A percentile compares a stretch with the other conserved stretches of the same genome.
Evolutionary conservation across 1,284 basidiomycete genomes (phyloP).

Genomic region (Phellinidium pouzarii): DNA sequence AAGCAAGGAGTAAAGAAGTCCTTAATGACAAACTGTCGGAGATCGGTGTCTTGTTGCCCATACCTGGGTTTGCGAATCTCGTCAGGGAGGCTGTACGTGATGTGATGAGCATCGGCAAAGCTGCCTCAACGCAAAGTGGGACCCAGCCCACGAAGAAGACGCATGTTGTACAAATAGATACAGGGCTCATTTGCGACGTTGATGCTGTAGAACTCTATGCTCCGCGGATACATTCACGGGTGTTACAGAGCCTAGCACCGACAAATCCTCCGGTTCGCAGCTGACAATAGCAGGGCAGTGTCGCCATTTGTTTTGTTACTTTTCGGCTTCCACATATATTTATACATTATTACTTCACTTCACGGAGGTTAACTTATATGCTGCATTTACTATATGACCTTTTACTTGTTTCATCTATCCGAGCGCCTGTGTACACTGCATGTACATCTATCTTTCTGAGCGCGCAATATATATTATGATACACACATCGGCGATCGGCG

Average conservation of each 20-base stretch:
- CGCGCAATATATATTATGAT: too few relatives aligned
- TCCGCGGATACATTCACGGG: conserved; percentile 7
- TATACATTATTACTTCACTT: conserved; percentile 4
- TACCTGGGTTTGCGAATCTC: conserved; percentile 51
- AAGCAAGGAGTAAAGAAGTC: not conserved
- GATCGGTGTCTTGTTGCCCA: conserved; percentile 44
- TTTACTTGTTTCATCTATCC: too few relatives aligned
- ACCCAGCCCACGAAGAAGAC: conserved; percentile 30
- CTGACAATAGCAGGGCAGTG: not conserved
- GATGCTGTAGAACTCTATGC: conserved; percentile 30
- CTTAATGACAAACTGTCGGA: conserved; percentile 8
- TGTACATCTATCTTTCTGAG: too few relatives aligned
- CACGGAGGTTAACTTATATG: conserved; percentile 14
- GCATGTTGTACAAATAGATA: conserved; percentile 48
- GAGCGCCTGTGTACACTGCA: too few relatives aligned
- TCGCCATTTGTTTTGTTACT: too few relatives aligned
- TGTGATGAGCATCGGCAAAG: conserved; percentile 25
- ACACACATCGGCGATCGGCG: too few relatives aligned
- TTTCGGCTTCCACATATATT: too few relatives aligned
- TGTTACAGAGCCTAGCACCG: conserved; percentile 6
- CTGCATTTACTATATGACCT: too few relatives aligned
- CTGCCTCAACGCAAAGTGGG: conserved; percentile 10
- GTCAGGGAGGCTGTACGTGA: conserved; percentile 31
- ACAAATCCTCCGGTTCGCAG: not conserved
- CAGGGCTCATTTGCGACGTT: conserved; percentile 57